Conservation (phyloP, 805 yeast genomes). For the Monosporozyma aerobia region DNA sequence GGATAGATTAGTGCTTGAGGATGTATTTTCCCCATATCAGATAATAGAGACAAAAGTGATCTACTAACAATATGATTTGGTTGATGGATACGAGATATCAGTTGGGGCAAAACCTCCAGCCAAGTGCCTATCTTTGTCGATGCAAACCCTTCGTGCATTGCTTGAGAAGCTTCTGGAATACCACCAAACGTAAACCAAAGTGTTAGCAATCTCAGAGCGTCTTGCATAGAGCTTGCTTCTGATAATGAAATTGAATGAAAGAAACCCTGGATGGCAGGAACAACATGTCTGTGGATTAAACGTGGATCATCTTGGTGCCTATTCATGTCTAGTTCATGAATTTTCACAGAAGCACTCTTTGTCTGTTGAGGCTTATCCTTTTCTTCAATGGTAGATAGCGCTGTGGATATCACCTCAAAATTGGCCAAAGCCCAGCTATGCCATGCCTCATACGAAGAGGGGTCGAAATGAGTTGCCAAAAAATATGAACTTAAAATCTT, state of each 20-base stretch:
- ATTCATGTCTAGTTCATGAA: constrained; percentile 18
- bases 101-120: constrained; percentile 92
- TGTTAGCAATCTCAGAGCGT: constrained; percentile 79
- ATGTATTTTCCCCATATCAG: constrained; percentile 88
- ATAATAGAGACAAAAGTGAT: constrained; percentile 66
- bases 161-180: constrained; percentile 78
- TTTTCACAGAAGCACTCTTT: constrained; percentile 10
- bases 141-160: constrained; percentile 82
- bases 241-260: constrained; percentile 90
- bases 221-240: constrained; percentile 80
- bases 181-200: constrained; percentile 97
- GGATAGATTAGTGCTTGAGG: constrained; percentile 97
- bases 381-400: constrained; percentile 27
- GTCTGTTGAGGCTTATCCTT: not conserved
- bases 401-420: constrained; percentile 80
- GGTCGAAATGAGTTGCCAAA: constrained; percentile 90
- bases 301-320: constrained; percentile 36
- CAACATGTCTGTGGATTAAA: constrained; percentile 74
- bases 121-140: constrained; percentile 87
- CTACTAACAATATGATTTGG: constrained; percentile 79
- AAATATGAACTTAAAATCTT: constrained; percentile 85
- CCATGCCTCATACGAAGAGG: constrained; percentile 97
- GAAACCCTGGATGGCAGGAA: constrained; percentile 93
- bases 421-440: constrained; percentile 99
- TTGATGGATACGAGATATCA: constrained; percentile 93